Evolutionary conservation across 2,329 filamentous ascomycete species (phyloP).

Genomic region (Aspergillus flavus): DNA sequence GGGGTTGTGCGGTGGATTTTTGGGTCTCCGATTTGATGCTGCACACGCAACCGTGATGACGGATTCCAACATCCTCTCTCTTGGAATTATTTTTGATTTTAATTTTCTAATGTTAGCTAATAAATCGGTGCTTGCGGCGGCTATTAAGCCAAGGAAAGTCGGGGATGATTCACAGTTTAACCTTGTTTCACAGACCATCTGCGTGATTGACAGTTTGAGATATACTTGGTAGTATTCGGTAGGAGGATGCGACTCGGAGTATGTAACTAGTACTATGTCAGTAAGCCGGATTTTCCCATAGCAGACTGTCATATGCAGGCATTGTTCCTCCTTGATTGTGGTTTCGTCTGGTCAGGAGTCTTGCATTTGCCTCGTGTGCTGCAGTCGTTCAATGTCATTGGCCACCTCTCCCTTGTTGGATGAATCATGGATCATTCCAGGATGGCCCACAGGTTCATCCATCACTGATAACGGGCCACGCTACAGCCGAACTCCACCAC

Average conservation of each 20-base stretch:
- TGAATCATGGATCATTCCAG: slow-evolving; percentile 7
- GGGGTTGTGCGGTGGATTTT: background rate
- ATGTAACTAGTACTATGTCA: background rate
- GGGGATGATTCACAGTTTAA: background rate
- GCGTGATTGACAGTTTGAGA: background rate
- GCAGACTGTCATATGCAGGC: slow-evolving; percentile 4
- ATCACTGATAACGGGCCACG: slow-evolving; percentile 5
- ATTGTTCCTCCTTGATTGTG: background rate
- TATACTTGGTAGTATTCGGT: background rate
- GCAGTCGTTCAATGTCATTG: background rate
- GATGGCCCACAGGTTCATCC: slow-evolving; percentile 10
- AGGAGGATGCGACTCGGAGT: no score
- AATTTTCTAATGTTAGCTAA: background rate
- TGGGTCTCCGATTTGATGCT: background rate
- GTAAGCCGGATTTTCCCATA: background rate
- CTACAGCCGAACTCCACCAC: background rate
- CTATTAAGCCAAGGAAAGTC: slow-evolving; percentile 1
- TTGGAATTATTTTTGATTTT: background rate
- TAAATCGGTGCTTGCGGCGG: slow-evolving; percentile 6
- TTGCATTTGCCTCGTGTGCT: slow-evolving; percentile 2
- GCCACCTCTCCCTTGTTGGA: slow-evolving; percentile 2
- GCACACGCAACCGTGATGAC: background rate
- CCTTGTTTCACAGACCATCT: background rate
- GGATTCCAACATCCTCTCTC: background rate
- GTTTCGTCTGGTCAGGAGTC: background rate